Evolutionary conservation across 495 filamentous ascomycete genomes (phyloP).

Genomic region (Neurospora sp.): DNA sequence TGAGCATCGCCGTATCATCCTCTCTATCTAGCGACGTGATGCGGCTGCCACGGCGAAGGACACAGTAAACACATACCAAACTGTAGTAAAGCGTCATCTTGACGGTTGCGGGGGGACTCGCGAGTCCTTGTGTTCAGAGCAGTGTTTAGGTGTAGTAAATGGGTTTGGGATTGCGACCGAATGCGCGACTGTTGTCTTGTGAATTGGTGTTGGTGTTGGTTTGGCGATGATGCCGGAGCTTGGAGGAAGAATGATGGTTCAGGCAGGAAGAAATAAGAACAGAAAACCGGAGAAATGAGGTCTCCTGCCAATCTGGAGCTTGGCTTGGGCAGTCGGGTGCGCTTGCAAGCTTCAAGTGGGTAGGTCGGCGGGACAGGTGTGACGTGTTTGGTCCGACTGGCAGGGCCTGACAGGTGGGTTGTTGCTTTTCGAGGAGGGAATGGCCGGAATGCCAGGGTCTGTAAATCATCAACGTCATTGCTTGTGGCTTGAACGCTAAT

Average conservation of each 20-base stretch:
- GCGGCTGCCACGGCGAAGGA: constrained; percentile 7
- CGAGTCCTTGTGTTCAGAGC: not conserved
- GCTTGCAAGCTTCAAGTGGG: not conserved
- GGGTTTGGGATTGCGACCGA: not conserved
- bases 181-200: not conserved
- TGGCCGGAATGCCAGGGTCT: not conserved
- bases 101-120: constrained; percentile 12
- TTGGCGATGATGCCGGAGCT: constrained; percentile 1
- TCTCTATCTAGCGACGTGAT: not conserved
- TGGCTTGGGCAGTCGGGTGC: not conserved
- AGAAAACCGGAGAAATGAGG: not conserved
- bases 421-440: constrained; percentile 2
- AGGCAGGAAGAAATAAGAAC: not conserved
- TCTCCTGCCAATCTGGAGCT: not conserved
- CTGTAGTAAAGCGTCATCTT: constrained; percentile 99
- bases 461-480: constrained; percentile 1
- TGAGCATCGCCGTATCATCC: not conserved
- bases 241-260: not conserved
- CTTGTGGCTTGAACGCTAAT: not conserved
- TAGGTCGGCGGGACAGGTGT: constrained; percentile 8
- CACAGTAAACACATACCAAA: constrained; percentile 52
- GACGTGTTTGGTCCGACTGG: constrained; percentile 20
- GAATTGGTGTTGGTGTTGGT: not conserved
- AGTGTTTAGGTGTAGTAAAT: not conserved
- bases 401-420: constrained; percentile 7